phyloP scores from a whole-genome alignment of 2,329 filamentous ascomycete genomes.

The Penicillium olsonii region DNA sequence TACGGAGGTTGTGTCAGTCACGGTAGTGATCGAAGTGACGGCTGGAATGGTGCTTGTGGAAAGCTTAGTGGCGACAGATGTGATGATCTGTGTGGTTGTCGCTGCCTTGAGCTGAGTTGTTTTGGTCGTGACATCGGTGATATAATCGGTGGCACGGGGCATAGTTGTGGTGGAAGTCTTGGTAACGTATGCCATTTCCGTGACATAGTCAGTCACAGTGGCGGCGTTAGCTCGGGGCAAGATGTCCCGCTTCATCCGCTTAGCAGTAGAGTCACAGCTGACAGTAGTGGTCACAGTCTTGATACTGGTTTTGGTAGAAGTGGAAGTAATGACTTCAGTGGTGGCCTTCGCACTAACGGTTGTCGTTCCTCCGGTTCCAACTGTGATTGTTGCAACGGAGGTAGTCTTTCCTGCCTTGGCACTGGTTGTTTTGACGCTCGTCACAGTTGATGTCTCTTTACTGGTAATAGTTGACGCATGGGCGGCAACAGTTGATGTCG shows the following conservation, averaged over 20 bases:
- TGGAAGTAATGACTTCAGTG: conserved; percentile 19
- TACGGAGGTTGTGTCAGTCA: conserved; percentile 23
- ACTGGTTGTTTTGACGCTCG: conserved; percentile 6
- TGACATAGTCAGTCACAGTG: conserved; percentile 3
- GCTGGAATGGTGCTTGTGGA: conserved; percentile 4
- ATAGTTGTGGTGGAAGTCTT: conserved; percentile 4
- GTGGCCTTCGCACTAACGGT: conserved; percentile 34
- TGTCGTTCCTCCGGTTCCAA: conserved; percentile 1
- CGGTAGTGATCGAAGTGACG: background rate
- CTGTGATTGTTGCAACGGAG: background rate
- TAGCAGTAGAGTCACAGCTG: conserved; percentile 19
- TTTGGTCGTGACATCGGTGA: conserved; percentile 4
- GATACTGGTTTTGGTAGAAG: conserved; percentile 6
- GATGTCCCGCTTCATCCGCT: conserved; percentile 8
- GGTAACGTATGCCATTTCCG: background rate
- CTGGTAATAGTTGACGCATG: conserved; percentile 19
- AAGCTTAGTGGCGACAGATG: background rate
- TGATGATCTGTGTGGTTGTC: conserved; percentile 3
- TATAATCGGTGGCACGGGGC: background rate
- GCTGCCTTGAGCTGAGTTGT: conserved; percentile 1
- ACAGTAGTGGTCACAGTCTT: conserved; percentile 15
- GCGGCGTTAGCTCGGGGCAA: background rate
- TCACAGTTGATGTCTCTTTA: conserved; percentile 2
- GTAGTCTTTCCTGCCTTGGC: conserved; percentile 8
- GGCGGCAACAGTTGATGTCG: conserved; percentile 24